Evolutionary conservation across 2,329 filamentous ascomycete species (phyloP).

Genomic region (Fusarium sp.): DNA sequence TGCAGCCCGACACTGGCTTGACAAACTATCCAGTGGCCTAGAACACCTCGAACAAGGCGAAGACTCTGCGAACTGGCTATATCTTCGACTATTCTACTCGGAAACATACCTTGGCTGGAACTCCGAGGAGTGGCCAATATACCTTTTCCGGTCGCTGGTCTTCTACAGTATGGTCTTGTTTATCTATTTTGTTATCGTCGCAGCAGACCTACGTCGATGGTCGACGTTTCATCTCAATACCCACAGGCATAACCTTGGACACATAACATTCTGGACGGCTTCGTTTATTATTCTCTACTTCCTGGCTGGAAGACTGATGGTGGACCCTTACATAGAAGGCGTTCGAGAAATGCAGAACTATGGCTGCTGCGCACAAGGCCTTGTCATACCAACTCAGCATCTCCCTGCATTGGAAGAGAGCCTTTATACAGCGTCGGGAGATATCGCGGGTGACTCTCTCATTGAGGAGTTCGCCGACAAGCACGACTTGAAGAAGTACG

Average conservation of each 20-base stretch:
- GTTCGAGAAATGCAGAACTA: slow-evolving; percentile 50
- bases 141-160: slow-evolving; percentile 29
- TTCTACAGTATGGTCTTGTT: neutral
- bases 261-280: slow-evolving; percentile 42
- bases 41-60: slow-evolving; percentile 40
- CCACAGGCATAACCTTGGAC: neutral
- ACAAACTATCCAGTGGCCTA: slow-evolving; percentile 18
- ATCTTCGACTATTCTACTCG: slow-evolving; percentile 51
- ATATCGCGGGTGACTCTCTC: slow-evolving; percentile 46
- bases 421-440: slow-evolving; percentile 34
- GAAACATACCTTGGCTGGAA: slow-evolving; percentile 52
- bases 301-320: slow-evolving; percentile 44
- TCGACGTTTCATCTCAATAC: neutral
- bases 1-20: slow-evolving; percentile 48
- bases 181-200: slow-evolving; percentile 31
- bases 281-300: slow-evolving; percentile 45
- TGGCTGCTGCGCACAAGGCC: slow-evolving; percentile 51
- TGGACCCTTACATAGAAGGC: slow-evolving; percentile 38
- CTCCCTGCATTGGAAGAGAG: slow-evolving; percentile 33
- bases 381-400: slow-evolving; percentile 47
- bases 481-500: slow-evolving; percentile 46
- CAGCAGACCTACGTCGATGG: slow-evolving; percentile 16
- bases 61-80: slow-evolving; percentile 43
- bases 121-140: slow-evolving; percentile 47
- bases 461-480: slow-evolving; percentile 47